Evolutionary conservation across 768 basidiomycete genomes (phyloP).

Genomic region (Tricholoma furcatifolium): DNA sequence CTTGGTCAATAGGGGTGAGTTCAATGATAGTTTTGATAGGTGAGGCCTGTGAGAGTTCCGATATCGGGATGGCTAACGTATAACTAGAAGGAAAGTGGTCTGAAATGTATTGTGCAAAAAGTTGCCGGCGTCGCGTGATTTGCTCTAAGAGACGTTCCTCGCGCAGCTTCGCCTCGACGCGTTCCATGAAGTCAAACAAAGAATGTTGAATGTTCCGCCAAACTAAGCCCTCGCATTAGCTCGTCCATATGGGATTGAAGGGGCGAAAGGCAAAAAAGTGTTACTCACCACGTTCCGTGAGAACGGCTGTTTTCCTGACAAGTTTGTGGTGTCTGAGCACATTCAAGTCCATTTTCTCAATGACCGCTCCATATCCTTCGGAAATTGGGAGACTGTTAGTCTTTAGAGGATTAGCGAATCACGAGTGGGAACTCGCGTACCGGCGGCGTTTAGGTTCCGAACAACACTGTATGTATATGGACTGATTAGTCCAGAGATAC

Average conservation of each 20-base stretch:
- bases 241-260: neutral
- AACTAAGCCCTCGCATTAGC: conserved; percentile 19
- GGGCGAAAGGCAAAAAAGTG: neutral
- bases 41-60: conserved; percentile 18
- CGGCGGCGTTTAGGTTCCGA: conserved; percentile 15
- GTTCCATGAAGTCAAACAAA: conserved; percentile 34
- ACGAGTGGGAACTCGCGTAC: conserved; percentile 4
- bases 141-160: conserved; percentile 15
- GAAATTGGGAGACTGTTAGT: conserved; percentile 15
- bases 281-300: conserved; percentile 37
- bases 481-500: conserved; percentile 1
- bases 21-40: conserved; percentile 21
- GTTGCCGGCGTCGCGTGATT: conserved; percentile 16
- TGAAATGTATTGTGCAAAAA: conserved; percentile 18
- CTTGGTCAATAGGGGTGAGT: conserved; percentile 13
- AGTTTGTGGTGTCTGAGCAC: conserved; percentile 27
- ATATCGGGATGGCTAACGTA: conserved; percentile 11
- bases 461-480: conserved; percentile 4
- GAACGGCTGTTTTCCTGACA: conserved; percentile 35
- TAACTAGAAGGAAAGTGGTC: conserved; percentile 10
- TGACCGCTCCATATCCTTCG: conserved; percentile 37
- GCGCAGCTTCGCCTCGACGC: conserved; percentile 22
- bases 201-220: conserved; percentile 35
- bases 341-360: conserved; percentile 22
- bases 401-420: neutral